phyloP scores from a whole-genome alignment of 805 yeast species.

The Yarrowia hollandica region DNA sequence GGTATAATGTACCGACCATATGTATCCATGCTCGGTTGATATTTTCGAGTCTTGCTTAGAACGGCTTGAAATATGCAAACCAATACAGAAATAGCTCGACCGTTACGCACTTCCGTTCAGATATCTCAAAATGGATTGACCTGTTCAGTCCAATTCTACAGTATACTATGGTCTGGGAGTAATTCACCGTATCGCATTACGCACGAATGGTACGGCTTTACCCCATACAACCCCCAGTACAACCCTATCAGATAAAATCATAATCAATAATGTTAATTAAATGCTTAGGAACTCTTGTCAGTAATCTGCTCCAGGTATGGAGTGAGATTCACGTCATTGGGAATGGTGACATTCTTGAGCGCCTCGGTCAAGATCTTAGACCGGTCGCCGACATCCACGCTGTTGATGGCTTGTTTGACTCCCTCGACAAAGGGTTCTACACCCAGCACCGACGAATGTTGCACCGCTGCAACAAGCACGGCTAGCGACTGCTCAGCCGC shows the following conservation, averaged over 20 bases:
- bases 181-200: too few relatives aligned
- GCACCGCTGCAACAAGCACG: slow-evolving; percentile 34
- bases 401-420: slow-evolving; percentile 31
- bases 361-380: slow-evolving; percentile 34
- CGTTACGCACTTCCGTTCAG: too few relatives aligned
- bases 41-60: too few relatives aligned
- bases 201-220: too few relatives aligned
- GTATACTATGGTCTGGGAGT: too few relatives aligned
- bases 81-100: too few relatives aligned
- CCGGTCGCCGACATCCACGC: slow-evolving; percentile 28
- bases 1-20: too few relatives aligned
- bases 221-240: too few relatives aligned
- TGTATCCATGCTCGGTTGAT: too few relatives aligned
- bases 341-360: slow-evolving; percentile 34
- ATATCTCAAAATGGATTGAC: too few relatives aligned
- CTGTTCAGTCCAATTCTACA: too few relatives aligned
- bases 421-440: slow-evolving; percentile 37
- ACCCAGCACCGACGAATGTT: slow-evolving; percentile 32
- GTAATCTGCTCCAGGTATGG: slow-evolving; percentile 33
- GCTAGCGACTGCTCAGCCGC: slow-evolving; percentile 34
- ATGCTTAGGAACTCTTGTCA: slow-evolving; percentile 13
- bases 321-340: slow-evolving; percentile 34
- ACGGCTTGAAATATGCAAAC: too few relatives aligned
- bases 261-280: slow-evolving; percentile 3
- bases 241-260: neutral